Base-by-base conservation (phyloP, 78 protist genomes). In the Speleostelium caveatum region DNA sequence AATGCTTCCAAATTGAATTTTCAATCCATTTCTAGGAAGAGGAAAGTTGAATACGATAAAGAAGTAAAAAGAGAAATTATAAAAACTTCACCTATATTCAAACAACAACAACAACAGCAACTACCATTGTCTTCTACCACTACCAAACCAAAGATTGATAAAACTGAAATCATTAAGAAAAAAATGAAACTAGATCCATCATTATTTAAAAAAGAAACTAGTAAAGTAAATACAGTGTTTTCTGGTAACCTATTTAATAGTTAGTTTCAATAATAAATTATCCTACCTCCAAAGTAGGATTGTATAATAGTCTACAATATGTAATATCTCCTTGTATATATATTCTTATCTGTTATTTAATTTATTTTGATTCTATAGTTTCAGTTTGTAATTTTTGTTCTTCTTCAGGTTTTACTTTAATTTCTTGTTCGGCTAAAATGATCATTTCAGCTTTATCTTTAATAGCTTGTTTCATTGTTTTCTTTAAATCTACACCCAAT, bases 401-500 rank as follows among this genome's bases (percentile, higher is more conserved):
- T n/a, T n/a, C n/a, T n/a, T n/a, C n/a, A n/a, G n/a, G n/a, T n/a
- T n/a, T n/a, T n/a, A n/a, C n/a, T n/a, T n/a, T n/a, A n/a, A n/a
- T n/a, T 14, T 38, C 28, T 69, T 69, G 61, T 30, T 69, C 26
- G 24, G 28, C 61, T 69, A 62, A 62, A 61, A 76, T 62, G 61
- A 38, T 36, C 35, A 51, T 24, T 22, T n/a, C 22, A 36, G 69
- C 69, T 49, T 62, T 76, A 33, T 63, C 22, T 42, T 45, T 45
- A 49, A 61, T 14, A 24, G n/a, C 73, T 28, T 49, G 5, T 33
- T 83, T 58, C 72, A 83, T 41, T 28, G 75, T 42, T 36, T 51
- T 10, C 10, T 86, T 86, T 63, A 86, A 59, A 56, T 86, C 83
- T 55, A 77, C 59, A 68, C 93, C 93, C 10, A 76, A 66, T 58